phyloP scores from a whole-genome alignment of 164 flowering plant species.

The Nelumbo lutea region DNA sequence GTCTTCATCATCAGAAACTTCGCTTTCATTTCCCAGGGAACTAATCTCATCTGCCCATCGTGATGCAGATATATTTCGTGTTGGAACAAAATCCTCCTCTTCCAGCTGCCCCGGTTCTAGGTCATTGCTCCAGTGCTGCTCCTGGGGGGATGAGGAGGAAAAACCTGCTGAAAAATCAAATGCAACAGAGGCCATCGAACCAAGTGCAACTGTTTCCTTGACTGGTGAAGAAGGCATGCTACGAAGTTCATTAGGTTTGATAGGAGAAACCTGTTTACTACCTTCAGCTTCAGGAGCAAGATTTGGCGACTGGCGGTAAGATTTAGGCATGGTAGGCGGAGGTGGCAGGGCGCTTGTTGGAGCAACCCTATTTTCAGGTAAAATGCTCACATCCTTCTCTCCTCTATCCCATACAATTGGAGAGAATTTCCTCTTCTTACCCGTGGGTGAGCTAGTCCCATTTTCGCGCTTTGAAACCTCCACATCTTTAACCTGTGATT shows the following conservation, averaged over 20 bases:
- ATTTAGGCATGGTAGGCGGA: constrained; percentile 7
- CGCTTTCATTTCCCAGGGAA: constrained; percentile 8
- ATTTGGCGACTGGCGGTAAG: constrained; percentile 6
- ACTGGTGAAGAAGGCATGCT: background rate
- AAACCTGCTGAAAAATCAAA: constrained; percentile 6
- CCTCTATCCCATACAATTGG: constrained; percentile 92
- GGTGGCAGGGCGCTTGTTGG: constrained; percentile 6
- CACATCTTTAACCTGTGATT: constrained; percentile 24
- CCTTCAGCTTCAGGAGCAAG: constrained; percentile 3
- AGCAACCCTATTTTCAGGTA: constrained; percentile 18
- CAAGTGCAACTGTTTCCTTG: constrained; percentile 1
- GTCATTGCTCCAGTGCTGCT: constrained; percentile 12
- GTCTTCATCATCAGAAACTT: constrained; percentile 40
- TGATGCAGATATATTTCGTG: constrained; percentile 34
- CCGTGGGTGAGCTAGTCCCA: constrained; percentile 26
- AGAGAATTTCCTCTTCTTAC: constrained; percentile 73
- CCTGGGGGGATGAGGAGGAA: constrained; percentile 10
- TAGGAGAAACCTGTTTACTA: background rate
- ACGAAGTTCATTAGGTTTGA: background rate
- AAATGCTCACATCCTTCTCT: constrained; percentile 34
- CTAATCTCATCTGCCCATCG: constrained; percentile 51
- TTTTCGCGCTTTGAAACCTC: constrained; percentile 31
- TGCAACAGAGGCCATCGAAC: constrained; percentile 7
- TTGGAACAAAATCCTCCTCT: constrained; percentile 29
- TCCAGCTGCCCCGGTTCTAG: constrained; percentile 19